These are phyloP conservation scores for Mycena amicta DNA, from an alignment of 768 basidiomycete genomes.

Conservation along the genomic window DNA sequence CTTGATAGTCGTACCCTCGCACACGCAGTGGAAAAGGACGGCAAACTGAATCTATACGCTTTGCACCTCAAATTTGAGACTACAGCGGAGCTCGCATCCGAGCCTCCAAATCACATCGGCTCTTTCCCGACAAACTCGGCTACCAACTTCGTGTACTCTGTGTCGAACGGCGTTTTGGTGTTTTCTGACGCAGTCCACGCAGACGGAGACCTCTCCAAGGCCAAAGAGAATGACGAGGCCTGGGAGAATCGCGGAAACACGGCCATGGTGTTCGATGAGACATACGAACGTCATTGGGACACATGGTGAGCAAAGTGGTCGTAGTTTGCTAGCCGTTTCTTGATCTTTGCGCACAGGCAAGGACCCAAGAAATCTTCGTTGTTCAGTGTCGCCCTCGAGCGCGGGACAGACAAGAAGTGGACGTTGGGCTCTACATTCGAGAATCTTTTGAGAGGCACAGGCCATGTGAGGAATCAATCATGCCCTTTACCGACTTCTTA, in stretches of 20 bases:
- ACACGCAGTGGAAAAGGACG: slow-evolving; percentile 61
- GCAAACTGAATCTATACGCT: slow-evolving; percentile 60
- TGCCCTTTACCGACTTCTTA: background rate
- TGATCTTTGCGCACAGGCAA: slow-evolving; percentile 58
- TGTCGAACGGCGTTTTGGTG: slow-evolving; percentile 61
- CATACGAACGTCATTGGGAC: slow-evolving; percentile 80
- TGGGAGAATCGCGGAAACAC: slow-evolving; percentile 74
- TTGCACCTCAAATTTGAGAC: slow-evolving; percentile 53
- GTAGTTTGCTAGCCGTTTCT: slow-evolving; percentile 32
- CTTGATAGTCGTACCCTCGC: slow-evolving; percentile 70
- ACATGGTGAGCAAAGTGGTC: slow-evolving; percentile 6
- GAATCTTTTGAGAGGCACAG: slow-evolving; percentile 67
- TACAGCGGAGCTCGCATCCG: slow-evolving; percentile 35
- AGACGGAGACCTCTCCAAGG: slow-evolving; percentile 71
- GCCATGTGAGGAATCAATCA: slow-evolving; percentile 55
- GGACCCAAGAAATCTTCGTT: slow-evolving; percentile 72
- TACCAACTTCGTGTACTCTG: slow-evolving; percentile 70
- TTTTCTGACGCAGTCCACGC: slow-evolving; percentile 86
- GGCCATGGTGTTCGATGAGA: slow-evolving; percentile 70
- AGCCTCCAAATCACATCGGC: slow-evolving; percentile 54
- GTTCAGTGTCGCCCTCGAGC: slow-evolving; percentile 64
- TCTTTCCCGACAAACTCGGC: slow-evolving; percentile 69
- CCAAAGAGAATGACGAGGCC: slow-evolving; percentile 67
- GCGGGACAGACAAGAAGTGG: slow-evolving; percentile 55
- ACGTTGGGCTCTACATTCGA: slow-evolving; percentile 51